Evolutionary conservation across 768 basidiomycete species (phyloP).

Genomic region (Leccinum broughii): DNA sequence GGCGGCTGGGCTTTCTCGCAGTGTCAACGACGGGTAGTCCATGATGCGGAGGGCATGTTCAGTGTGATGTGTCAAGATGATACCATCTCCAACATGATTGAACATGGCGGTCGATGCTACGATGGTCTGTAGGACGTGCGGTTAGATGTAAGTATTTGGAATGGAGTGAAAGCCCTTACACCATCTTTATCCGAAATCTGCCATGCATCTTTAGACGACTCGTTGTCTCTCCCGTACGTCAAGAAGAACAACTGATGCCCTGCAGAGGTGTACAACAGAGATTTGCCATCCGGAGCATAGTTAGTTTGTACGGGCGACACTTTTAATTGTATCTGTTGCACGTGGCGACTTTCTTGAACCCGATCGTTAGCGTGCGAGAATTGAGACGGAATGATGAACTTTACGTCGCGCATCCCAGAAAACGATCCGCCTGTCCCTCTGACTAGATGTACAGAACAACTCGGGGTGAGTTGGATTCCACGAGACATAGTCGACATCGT

Average conservation of each 20-base stretch:
- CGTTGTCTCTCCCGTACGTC: conserved; percentile 53
- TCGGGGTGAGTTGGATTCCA: conserved; percentile 55
- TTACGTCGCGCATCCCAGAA: too few species aligned
- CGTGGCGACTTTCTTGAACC: conserved; percentile 42
- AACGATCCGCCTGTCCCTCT: too few species aligned
- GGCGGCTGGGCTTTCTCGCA: conserved; percentile 64
- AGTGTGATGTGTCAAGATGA: conserved; percentile 63
- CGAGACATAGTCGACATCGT: conserved; percentile 79
- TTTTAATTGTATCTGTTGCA: conserved; percentile 61
- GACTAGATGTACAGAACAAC: too few species aligned
- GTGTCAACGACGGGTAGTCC: conserved; percentile 61
- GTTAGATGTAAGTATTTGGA: not conserved
- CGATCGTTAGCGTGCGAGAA: too few species aligned
- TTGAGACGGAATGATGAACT: too few species aligned
- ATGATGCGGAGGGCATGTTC: conserved; percentile 67
- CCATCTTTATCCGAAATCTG: conserved; percentile 36
- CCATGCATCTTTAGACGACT: conserved; percentile 55
- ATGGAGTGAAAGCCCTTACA: conserved; percentile 3
- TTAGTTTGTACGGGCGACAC: conserved; percentile 62
- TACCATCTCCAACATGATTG: conserved; percentile 50
- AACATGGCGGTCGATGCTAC: conserved; percentile 68
- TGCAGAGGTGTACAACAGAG: conserved; percentile 61
- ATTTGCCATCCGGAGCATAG: conserved; percentile 72
- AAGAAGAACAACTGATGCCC: conserved; percentile 63
- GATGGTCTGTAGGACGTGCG: conserved; percentile 37